These are phyloP conservation scores for Collariella sp. DNA, from an alignment of 495 filamentous ascomycete genomes.

Conservation along the genomic window DNA sequence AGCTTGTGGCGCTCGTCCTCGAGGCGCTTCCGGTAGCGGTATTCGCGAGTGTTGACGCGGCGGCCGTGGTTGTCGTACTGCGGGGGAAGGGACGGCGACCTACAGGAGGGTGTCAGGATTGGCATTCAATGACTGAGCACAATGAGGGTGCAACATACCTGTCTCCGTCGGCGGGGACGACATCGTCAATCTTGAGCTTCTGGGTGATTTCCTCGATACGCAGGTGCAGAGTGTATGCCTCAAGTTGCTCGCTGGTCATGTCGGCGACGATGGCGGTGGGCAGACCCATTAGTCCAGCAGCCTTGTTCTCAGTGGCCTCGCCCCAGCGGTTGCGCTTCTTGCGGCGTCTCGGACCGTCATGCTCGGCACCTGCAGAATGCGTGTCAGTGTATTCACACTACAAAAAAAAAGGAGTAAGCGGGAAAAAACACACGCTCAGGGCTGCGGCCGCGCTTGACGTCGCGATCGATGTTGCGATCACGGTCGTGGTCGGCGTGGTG, in stretches of 20 bases:
- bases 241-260: conserved; percentile 96
- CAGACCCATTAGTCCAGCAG: conserved; percentile 93
- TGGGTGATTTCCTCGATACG: conserved; percentile 98
- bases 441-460: conserved; percentile 53
- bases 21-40: conserved; percentile 90
- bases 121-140: background rate
- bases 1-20: conserved; percentile 98
- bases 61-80: conserved; percentile 98
- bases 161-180: conserved; percentile 89
- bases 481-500: too few species aligned
- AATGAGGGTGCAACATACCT: conserved; percentile 49
- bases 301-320: conserved; percentile 92
- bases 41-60: conserved; percentile 97
- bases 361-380: conserved; percentile 33
- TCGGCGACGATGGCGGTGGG: conserved; percentile 91
- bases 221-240: conserved; percentile 89
- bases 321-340: conserved; percentile 99
- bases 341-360: conserved; percentile 69
- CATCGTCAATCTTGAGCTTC: conserved; percentile 96
- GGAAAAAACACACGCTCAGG: conserved; percentile 35
- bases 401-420: background rate
- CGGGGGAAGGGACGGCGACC: conserved; percentile 89
- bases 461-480: conserved; percentile 46
- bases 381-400: background rate
- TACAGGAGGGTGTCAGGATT: conserved; percentile 28